These are phyloP conservation scores for Parasitella parasitica DNA, from an alignment of 371 early-diverging fungal genomes.

Conservation along the genomic window DNA sequence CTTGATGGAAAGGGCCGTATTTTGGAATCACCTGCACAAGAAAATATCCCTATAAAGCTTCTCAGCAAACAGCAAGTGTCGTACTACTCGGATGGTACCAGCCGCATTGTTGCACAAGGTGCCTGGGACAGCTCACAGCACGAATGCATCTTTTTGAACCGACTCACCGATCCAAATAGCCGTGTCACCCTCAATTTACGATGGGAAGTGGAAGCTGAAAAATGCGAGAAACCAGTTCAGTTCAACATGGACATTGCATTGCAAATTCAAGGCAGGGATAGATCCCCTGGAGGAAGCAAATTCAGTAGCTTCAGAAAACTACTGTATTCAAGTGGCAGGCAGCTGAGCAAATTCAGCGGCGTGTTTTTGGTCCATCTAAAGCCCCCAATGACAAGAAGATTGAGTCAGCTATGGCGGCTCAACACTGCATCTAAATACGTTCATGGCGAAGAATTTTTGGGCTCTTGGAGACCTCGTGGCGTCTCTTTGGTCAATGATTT, in stretches of 20 bases:
- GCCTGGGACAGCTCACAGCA: constrained; percentile 89
- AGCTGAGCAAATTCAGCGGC: constrained; percentile 50
- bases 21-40: constrained; percentile 52
- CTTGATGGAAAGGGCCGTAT: constrained; percentile 68
- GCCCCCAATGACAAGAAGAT: constrained; percentile 59
- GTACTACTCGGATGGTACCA: constrained; percentile 63
- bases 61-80: constrained; percentile 46
- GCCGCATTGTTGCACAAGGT: constrained; percentile 56
- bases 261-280: constrained; percentile 63
- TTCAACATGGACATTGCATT: constrained; percentile 69
- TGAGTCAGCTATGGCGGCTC: constrained; percentile 71
- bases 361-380: constrained; percentile 57
- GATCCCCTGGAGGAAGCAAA: constrained; percentile 32
- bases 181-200: constrained; percentile 58
- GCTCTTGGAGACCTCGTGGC: constrained; percentile 75
- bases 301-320: constrained; percentile 39
- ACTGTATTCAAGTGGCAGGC: constrained; percentile 27
- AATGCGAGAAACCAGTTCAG: constrained; percentile 54
- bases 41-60: constrained; percentile 55
- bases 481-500: constrained; percentile 70
- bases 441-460: constrained; percentile 83
- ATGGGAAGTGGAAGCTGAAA: constrained; percentile 62
- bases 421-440: constrained; percentile 78
- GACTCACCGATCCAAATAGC: constrained; percentile 60
- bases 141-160: constrained; percentile 71